Base-by-base conservation (phyloP, 2,329 filamentous ascomycete species). In the Hawksworthiomyces lignivorus region DNA sequence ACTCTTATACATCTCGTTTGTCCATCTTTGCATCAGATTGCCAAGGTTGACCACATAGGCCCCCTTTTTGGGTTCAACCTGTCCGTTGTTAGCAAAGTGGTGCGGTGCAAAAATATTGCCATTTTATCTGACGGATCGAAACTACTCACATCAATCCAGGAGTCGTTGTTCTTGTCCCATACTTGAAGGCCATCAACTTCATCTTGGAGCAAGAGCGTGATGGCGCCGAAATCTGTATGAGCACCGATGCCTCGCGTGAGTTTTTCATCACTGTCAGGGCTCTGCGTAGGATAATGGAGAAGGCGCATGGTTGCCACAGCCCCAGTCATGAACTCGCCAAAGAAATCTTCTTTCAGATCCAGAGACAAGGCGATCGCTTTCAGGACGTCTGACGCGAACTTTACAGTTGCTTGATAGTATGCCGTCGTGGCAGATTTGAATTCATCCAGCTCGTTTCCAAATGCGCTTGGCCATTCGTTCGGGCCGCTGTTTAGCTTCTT, bases 281-380 rank as follows among this genome's bases (percentile, higher is more conserved):
- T 35, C 31, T 45, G 43, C 3, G 54, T 49, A 4, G 61, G 61
- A 39, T 63, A 82, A 53, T 82, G 77, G 14, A 81, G 60, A 15
- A 82, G 55, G 1, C 79, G 68, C 12, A 82, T 60, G 43, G 80
- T 76, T 45, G 77, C 70, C 44, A 71, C 64, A 0, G 71, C 70
- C 26, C 65, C 68, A 24, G 21, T n/a, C 55, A 80, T 75, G 30
- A 71, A 52, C 53, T 7, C 52, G 50, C 1, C 56, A 54, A 24
- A 57, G 40, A n/a, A 49, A 38, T 15, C 48, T 49, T 43, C 40
- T 5, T 33, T 49, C 1, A 62, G 45, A 5, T 52, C 55, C 7
- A 62, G 45, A 2, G 58, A 60, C 12, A 61, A 37, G 1, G 55
- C 56, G 2, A 62, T 44, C 1, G 56, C 57, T 3, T 46, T 46